These are phyloP conservation scores for Arthrobotrys pseudoclavata DNA, from an alignment of 2,329 filamentous ascomycete genomes.

Conservation along the genomic window DNA sequence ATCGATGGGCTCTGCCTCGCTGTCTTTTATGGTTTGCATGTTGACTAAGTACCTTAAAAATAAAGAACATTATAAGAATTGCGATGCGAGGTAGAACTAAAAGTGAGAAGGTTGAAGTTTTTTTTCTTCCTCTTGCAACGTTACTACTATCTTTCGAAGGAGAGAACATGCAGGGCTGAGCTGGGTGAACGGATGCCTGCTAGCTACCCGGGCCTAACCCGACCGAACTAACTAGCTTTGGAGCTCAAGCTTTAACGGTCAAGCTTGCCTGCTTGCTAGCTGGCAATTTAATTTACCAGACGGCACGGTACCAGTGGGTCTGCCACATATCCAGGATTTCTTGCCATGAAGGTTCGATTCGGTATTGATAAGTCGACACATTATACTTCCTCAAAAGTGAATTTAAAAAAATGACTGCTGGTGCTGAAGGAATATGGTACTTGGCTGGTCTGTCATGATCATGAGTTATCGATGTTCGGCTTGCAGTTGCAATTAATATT, in stretches of 20 bases:
- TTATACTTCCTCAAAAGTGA: neutral
- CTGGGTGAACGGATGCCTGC: neutral
- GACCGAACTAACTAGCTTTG: slow-evolving; percentile 28
- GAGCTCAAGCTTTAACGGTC: slow-evolving; percentile 45
- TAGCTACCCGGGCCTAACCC: neutral
- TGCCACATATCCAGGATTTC: slow-evolving; percentile 3
- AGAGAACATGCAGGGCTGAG: slow-evolving; percentile 12
- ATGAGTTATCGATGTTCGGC: too few relatives aligned
- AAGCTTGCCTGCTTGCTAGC: slow-evolving; percentile 23
- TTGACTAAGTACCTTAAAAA: neutral
- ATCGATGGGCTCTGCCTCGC: slow-evolving; percentile 19
- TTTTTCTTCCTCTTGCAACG: neutral
- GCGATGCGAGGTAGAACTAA: neutral
- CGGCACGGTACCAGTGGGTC: slow-evolving; percentile 42
- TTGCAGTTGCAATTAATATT: neutral
- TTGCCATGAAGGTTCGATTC: neutral
- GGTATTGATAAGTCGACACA: neutral
- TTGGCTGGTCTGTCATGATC: neutral
- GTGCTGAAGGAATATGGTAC: neutral
- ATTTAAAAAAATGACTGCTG: too few relatives aligned
- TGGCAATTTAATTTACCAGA: slow-evolving; percentile 26
- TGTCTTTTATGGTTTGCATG: slow-evolving; percentile 5
- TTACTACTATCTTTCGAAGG: neutral
- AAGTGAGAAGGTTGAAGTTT: neutral
- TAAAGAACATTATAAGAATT: neutral